Conservation (phyloP, 2,329 filamentous ascomycete genomes). For the Tolypocladium sp. region DNA sequence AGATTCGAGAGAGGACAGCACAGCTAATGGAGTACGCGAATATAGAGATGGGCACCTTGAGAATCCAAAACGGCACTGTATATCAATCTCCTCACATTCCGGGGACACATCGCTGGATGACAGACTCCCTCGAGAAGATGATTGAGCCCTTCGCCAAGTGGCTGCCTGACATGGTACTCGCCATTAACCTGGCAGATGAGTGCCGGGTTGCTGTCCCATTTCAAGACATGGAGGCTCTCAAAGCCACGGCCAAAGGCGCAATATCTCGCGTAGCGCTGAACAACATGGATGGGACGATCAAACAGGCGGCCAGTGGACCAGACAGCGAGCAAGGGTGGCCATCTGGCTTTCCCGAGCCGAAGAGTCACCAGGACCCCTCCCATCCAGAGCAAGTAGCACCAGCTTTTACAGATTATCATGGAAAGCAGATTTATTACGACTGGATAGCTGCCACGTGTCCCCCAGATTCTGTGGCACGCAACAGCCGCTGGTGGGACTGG, state of each 20-base stretch:
- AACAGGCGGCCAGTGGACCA: background rate
- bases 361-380: background rate
- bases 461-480: slow-evolving; percentile 33
- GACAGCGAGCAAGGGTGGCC: background rate
- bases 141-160: slow-evolving; percentile 57
- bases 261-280: background rate
- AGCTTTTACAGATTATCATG: slow-evolving; percentile 10
- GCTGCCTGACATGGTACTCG: slow-evolving; percentile 70
- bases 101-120: slow-evolving; percentile 22
- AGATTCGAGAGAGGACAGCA: slow-evolving; percentile 47
- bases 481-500: slow-evolving; percentile 27
- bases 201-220: slow-evolving; percentile 48
- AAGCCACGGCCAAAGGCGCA: slow-evolving; percentile 37
- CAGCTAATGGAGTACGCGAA: slow-evolving; percentile 20
- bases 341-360: background rate
- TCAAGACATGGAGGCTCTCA: slow-evolving; percentile 46
- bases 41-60: slow-evolving; percentile 31
- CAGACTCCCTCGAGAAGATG: slow-evolving; percentile 45
- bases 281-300: background rate
- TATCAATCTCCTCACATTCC: slow-evolving; percentile 21
- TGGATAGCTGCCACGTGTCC: slow-evolving; percentile 32
- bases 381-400: background rate
- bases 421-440: slow-evolving; percentile 22
- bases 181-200: slow-evolving; percentile 65
- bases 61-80: slow-evolving; percentile 54